Conservation (phyloP, 805 yeast species). For the Scheffersomyces stipitis region DNA sequence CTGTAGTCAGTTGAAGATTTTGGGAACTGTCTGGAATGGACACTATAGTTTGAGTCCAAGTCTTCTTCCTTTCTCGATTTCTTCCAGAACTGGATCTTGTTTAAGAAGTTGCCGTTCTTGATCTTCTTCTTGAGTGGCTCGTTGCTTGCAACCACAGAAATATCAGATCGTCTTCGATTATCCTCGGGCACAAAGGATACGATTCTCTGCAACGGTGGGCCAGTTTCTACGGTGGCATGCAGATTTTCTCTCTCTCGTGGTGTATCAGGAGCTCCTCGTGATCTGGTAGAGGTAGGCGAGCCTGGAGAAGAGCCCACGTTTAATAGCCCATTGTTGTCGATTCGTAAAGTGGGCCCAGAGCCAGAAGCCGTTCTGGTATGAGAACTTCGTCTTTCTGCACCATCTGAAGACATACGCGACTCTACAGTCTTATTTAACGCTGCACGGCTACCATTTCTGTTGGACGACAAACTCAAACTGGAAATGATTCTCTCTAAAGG, state of each 20-base stretch:
- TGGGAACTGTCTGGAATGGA: slow-evolving; percentile 1
- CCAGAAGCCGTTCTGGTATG: neutral
- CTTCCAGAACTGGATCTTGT: slow-evolving; percentile 42
- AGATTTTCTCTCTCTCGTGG: slow-evolving; percentile 2
- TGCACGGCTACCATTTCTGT: slow-evolving; percentile 11
- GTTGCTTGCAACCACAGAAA: neutral
- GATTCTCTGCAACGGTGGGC: slow-evolving; percentile 12
- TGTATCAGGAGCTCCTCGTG: neutral
- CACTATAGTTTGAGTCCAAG: slow-evolving; percentile 2
- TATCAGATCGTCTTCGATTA: slow-evolving; percentile 7
- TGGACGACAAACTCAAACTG: slow-evolving; percentile 33
- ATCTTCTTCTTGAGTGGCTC: slow-evolving; percentile 7
- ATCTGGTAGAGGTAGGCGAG: slow-evolving; percentile 6
- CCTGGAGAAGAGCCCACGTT: neutral
- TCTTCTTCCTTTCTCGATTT: slow-evolving; percentile 11
- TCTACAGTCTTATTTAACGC: slow-evolving; percentile 4
- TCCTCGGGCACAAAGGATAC: slow-evolving; percentile 25
- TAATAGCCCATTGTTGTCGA: neutral
- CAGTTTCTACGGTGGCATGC: slow-evolving; percentile 1
- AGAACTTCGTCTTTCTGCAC: slow-evolving; percentile 4
- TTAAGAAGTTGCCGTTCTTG: slow-evolving; percentile 26
- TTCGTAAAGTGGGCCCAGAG: neutral
- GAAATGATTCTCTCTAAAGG: slow-evolving; percentile 41
- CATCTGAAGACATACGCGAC: slow-evolving; percentile 3
- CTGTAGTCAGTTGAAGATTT: neutral